Conservation (phyloP, 805 yeast species). For the Candida palmyrensis region DNA sequence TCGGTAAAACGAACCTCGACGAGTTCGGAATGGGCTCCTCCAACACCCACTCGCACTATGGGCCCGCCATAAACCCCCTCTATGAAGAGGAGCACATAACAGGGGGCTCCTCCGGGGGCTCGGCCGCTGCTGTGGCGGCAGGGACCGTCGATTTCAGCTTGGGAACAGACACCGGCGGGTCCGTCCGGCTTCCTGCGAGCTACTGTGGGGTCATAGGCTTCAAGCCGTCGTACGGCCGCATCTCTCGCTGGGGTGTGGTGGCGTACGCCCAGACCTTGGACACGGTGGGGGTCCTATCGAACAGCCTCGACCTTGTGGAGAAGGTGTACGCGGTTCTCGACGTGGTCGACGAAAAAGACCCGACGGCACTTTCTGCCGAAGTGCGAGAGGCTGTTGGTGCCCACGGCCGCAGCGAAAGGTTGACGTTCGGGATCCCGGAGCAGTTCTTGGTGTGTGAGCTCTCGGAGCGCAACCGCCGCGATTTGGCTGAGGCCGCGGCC, state of each 20-base stretch:
- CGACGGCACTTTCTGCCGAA: slow-evolving; percentile 52
- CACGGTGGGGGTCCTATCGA: slow-evolving; percentile 81
- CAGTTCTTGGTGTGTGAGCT: slow-evolving; percentile 61
- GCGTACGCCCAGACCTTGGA: slow-evolving; percentile 93
- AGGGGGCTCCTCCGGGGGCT: slow-evolving; percentile 97
- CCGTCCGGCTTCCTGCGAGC: slow-evolving; percentile 88
- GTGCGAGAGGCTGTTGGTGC: slow-evolving; percentile 22
- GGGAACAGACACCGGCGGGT: slow-evolving; percentile 98
- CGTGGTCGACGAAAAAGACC: slow-evolving; percentile 66
- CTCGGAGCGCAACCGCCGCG: slow-evolving; percentile 37
- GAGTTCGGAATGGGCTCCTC: slow-evolving; percentile 97
- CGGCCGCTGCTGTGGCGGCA: slow-evolving; percentile 87
- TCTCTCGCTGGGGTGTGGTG: slow-evolving; percentile 88
- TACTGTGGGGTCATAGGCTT: slow-evolving; percentile 81
- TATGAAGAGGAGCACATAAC: slow-evolving; percentile 30
- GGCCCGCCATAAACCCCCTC: slow-evolving; percentile 53
- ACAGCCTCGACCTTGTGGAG: slow-evolving; percentile 37
- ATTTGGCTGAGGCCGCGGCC: slow-evolving; percentile 44
- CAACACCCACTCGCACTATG: slow-evolving; percentile 50
- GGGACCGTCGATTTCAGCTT: slow-evolving; percentile 66
- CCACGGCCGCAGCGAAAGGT: slow-evolving; percentile 12
- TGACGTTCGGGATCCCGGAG: slow-evolving; percentile 66
- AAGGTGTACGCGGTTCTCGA: slow-evolving; percentile 55
- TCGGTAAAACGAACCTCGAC: slow-evolving; percentile 90
- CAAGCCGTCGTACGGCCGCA: slow-evolving; percentile 89